Evolutionary conservation across 345 rosid species (phyloP), one percentile per base, ranked within the genome.

Genomic region (Rubroshorea leprosula): DNA sequence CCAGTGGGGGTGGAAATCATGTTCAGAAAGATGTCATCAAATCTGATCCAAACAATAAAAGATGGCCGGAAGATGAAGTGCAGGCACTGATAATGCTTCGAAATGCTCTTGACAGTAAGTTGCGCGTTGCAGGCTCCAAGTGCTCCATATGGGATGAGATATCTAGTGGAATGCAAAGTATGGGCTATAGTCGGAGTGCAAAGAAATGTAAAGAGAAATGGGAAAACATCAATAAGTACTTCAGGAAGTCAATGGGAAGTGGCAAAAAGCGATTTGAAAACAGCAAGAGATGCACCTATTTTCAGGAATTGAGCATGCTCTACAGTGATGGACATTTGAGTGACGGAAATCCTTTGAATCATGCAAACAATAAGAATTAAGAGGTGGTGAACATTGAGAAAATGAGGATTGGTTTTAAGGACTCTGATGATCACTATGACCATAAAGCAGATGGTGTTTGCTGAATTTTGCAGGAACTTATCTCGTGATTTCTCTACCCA

Each of bases 201-300:
- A 84, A 77, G 64, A 84, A 86, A 69, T 89, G 96, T 17, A 86
- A 74, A 74, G 94, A 82, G 78, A 89, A 89, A 64, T 89, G 95
- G 95, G 92, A 82, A 63, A 89, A 86, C 72, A 82, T 89, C 64
- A 84, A 82, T 69, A 82, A 82, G 77, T 84, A 80, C 74, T 82
- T 68, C 82, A 76, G 58, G 70, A 82, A 67, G 68, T 65, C 81
- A 13, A 55, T 59, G 49, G 89, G 49, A 50, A 72, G 64, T 38
- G 73, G 76, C 31, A 75, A 66, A 74, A 80, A 77, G 64, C 82
- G 44, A 65, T 38, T 64, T 0, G 82, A 74, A 51, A 74, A 71
- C 58, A 69, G 70, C 59, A 79, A 78, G 74, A 63, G 75, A 51
- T 74, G 83, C 58, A 52, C 73, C 0, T 83, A 77, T 70, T 83